Percentiles rank a stretch among this genome's conserved stretches.
Evolutionary conservation across 768 basidiomycete genomes (phyloP).

Genomic region (Trametes cubensis): DNA sequence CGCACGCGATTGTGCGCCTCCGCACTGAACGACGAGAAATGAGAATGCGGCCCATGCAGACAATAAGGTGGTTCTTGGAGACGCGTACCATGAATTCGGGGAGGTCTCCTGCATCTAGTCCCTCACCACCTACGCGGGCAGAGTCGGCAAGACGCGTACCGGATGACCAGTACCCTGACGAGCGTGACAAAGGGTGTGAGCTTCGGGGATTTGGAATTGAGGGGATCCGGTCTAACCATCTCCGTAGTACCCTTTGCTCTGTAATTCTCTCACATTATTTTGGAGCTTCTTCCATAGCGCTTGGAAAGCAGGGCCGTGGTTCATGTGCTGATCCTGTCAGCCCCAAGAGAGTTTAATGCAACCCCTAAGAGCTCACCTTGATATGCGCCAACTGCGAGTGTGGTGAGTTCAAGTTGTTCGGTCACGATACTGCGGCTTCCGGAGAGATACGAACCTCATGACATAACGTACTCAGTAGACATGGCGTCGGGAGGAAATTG

Average conservation of each 20-base stretch:
- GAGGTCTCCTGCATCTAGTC: constrained; percentile 56
- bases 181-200: neutral
- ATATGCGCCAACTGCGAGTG: constrained; percentile 74
- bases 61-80: too few species aligned
- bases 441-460: constrained; percentile 62
- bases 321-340: constrained; percentile 60
- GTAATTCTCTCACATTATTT: constrained; percentile 68
- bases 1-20: constrained; percentile 70
- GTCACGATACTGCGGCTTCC: neutral
- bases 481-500: constrained; percentile 60
- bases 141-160: constrained; percentile 74
- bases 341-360: neutral
- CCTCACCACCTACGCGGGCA: constrained; percentile 51
- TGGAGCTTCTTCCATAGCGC: constrained; percentile 69
- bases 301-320: constrained; percentile 79
- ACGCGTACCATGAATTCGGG: constrained; percentile 74
- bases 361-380: constrained; percentile 49
- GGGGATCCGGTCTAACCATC: constrained; percentile 54
- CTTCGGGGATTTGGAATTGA: neutral
- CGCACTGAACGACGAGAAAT: constrained; percentile 52
- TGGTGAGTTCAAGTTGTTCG: neutral
- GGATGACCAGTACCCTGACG: constrained; percentile 78
- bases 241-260: constrained; percentile 77
- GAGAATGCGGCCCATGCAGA: neutral
- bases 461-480: constrained; percentile 77